Percentiles rank a stretch among this genome's conserved stretches.
Conservation (phyloP, 768 basidiomycete genomes). For the Pleurotus ostreatus region DNA sequence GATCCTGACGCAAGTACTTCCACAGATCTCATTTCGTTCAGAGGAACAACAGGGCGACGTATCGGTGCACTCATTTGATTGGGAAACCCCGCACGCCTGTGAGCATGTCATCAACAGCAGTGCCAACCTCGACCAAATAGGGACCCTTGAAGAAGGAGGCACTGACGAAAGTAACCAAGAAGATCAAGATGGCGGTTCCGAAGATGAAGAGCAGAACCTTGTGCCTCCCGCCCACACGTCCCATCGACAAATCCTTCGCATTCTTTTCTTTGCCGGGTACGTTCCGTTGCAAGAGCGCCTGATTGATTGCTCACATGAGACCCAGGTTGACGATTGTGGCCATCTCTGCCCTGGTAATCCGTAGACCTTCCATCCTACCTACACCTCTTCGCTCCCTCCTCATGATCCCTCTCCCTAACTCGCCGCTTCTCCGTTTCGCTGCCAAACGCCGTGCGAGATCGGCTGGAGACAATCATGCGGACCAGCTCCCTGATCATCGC, state of each 20-base stretch:
- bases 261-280: constrained; percentile 2
- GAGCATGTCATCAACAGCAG: neutral
- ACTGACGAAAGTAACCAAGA: neutral
- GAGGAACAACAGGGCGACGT: constrained; percentile 1
- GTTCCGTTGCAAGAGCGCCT: neutral
- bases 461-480: neutral
- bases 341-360: neutral
- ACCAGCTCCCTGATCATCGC: neutral
- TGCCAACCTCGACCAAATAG: neutral
- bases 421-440: neutral
- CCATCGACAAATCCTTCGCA: neutral
- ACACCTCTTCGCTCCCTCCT: neutral
- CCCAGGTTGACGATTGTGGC: neutral
- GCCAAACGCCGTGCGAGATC: neutral
- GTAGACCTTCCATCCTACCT: constrained; percentile 1
- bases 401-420: neutral
- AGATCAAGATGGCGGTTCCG: neutral
- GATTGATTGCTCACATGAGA: neutral
- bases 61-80: neutral
- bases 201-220: neutral
- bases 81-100: constrained; percentile 3
- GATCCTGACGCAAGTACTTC: too few relatives aligned
- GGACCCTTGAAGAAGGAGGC: neutral
- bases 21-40: neutral
- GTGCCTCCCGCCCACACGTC: neutral